Conservation (phyloP, 139 green algal species). For the Chlorella sp. region DNA sequence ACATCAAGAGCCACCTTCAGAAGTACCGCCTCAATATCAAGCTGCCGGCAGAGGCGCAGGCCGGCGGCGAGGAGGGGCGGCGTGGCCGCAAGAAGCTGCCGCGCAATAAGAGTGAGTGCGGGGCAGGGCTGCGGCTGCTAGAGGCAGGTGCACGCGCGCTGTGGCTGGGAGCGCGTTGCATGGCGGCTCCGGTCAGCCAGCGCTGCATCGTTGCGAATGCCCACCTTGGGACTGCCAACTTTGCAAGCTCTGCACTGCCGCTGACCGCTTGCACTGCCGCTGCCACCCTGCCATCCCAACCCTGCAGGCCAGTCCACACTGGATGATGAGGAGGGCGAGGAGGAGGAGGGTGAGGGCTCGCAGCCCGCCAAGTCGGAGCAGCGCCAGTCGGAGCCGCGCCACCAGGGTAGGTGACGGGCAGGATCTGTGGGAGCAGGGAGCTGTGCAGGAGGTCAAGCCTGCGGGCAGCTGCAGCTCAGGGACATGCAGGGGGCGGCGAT, state of each 20-base stretch:
- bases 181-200: no score
- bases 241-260: not conserved
- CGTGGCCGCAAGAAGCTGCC: constrained; percentile 1
- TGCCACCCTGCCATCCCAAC: not conserved
- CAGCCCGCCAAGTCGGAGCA: not conserved
- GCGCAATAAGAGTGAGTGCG: constrained; percentile 3
- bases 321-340: not conserved
- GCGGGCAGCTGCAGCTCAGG: no score
- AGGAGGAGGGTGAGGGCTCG: not conserved
- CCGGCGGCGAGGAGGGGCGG: not conserved
- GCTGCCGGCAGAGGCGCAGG: constrained; percentile 57
- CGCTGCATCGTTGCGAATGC: no score
- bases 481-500: no score
- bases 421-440: no score
- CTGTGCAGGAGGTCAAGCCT: no score
- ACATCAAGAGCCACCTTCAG: constrained; percentile 93
- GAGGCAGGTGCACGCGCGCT: no score
- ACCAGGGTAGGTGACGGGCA: not conserved
- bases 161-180: no score
- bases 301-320: not conserved
- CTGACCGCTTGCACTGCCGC: not conserved
- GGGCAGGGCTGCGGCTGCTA: no score
- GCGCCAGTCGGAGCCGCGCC: not conserved
- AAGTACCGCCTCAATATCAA: constrained; percentile 93
- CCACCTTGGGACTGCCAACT: no score